These are phyloP conservation scores for Solanum paucissectum DNA, from an alignment of 257 asterid species.

Conservation along the genomic window DNA sequence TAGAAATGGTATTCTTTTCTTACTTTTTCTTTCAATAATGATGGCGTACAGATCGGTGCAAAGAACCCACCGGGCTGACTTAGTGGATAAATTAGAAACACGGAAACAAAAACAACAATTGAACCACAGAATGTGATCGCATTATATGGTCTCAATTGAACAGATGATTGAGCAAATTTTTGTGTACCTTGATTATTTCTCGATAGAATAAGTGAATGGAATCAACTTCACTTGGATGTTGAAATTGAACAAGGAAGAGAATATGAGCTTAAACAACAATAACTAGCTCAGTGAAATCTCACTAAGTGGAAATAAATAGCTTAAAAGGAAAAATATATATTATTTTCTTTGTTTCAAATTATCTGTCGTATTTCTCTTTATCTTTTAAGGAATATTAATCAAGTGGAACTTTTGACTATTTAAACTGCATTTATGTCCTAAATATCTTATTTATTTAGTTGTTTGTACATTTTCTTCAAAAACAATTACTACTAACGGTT, in stretches of 20 bases:
- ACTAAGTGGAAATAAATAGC: no score
- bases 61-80: no score
- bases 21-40: not conserved
- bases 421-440: not conserved
- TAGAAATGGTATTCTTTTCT: not conserved
- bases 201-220: not conserved
- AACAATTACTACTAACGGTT: not conserved
- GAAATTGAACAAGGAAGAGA: not conserved
- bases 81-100: no score
- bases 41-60: no score
- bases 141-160: not conserved
- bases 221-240: not conserved
- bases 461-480: not conserved
- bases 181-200: not conserved
- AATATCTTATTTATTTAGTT: no score
- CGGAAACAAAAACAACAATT: not conserved
- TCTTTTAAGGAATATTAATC: not conserved
- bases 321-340: no score
- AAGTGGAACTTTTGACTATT: not conserved
- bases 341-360: accelerated
- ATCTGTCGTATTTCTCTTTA: not conserved
- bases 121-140: not conserved
- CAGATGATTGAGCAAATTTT: no score
- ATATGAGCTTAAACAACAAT: not conserved
- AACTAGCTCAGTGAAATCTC: no score